Conservation (phyloP, 2,329 filamentous ascomycete species). For the Elsinoe perseae region DNA sequence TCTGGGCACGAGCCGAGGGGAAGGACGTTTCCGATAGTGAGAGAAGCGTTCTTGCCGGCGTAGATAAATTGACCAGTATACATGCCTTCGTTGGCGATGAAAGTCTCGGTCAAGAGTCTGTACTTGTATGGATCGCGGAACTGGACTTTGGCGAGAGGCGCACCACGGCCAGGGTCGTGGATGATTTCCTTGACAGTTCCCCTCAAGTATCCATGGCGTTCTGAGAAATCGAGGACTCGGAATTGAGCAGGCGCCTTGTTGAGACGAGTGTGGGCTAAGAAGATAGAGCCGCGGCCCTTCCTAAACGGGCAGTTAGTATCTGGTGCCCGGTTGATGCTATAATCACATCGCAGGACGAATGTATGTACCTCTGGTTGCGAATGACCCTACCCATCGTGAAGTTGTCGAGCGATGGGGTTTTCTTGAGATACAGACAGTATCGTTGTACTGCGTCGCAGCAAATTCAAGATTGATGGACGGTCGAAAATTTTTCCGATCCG, state of each 20-base stretch:
- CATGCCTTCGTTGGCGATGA: conserved; percentile 99
- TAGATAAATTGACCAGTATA: conserved; percentile 99
- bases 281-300: conserved; percentile 69
- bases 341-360: not conserved
- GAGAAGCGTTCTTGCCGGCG: conserved; percentile 94
- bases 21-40: conserved; percentile 96
- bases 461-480: conserved; percentile 1
- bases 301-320: conserved; percentile 18
- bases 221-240: conserved; percentile 81
- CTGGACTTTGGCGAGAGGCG: conserved; percentile 89
- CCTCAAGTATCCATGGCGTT: conserved; percentile 83
- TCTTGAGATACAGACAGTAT: not conserved
- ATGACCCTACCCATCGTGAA: conserved; percentile 56
- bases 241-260: conserved; percentile 95
- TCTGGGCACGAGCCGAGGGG: conserved; percentile 91
- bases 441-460: not conserved
- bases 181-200: conserved; percentile 98
- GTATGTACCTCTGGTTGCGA: conserved; percentile 54
- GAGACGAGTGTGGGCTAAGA: conserved; percentile 73
- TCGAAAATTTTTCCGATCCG: not conserved
- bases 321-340: conserved; percentile 33
- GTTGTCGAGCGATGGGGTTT: conserved; percentile 15
- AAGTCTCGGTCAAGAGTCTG: conserved; percentile 96
- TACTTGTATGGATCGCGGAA: conserved; percentile 99
- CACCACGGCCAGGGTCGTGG: conserved; percentile 96